These are phyloP conservation scores for Aspergillus sparsus DNA, from an alignment of 495 filamentous ascomycete genomes.

Conservation along the genomic window DNA sequence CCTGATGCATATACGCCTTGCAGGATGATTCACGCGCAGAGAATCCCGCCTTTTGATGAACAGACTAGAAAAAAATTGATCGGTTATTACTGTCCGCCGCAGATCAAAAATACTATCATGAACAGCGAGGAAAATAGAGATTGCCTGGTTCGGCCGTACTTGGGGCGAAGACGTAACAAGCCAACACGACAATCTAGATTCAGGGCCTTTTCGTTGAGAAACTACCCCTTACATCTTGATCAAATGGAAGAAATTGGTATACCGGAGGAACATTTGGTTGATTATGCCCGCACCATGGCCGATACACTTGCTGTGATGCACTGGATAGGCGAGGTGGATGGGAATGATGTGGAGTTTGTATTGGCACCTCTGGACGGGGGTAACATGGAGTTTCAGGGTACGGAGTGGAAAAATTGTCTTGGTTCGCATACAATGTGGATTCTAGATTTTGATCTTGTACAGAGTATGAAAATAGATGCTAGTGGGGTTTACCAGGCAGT, in stretches of 20 bases:
- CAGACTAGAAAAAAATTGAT: conserved; percentile 31
- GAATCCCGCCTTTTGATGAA: conserved; percentile 41
- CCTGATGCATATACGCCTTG: conserved; percentile 36
- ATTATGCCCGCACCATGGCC: conserved; percentile 41
- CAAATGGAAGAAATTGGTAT: conserved; percentile 47
- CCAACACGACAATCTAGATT: conserved; percentile 6
- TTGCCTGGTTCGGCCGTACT: conserved; percentile 48
- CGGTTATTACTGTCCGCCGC: conserved; percentile 34
- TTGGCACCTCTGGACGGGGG: conserved; percentile 28
- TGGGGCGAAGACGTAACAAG: conserved; percentile 37
- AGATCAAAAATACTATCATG: conserved; percentile 27
- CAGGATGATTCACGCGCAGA: conserved; percentile 39
- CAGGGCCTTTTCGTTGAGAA: conserved; percentile 41
- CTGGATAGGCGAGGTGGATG: conserved; percentile 47
- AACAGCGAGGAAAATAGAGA: conserved; percentile 36
- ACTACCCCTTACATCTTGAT: conserved; percentile 51
- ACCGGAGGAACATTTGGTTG: conserved; percentile 14
- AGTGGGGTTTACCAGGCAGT: conserved; percentile 36
- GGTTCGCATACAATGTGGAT: conserved; percentile 40
- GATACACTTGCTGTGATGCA: conserved; percentile 48
- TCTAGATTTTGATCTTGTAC: conserved; percentile 50
- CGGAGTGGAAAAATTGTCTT: conserved; percentile 12
- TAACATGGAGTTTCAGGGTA: background rate
- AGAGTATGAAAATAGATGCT: conserved; percentile 32
- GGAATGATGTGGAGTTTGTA: conserved; percentile 54